Evolutionary conservation across 805 yeast species (phyloP).

Genomic region (Spathaspora arborariae): DNA sequence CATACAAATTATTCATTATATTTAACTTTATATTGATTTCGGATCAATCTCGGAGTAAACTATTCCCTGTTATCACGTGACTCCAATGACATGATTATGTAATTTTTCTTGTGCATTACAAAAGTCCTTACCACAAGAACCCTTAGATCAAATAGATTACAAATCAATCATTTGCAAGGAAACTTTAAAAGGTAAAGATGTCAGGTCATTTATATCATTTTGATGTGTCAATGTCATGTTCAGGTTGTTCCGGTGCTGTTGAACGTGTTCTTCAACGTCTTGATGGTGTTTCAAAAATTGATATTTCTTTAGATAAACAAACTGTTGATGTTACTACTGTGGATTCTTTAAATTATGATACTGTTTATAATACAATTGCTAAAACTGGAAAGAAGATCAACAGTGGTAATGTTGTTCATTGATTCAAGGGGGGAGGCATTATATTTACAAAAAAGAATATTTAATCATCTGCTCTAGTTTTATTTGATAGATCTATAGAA

Average conservation of each 20-base stretch:
- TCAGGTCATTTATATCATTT: constrained; percentile 65
- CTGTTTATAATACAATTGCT: constrained; percentile 73
- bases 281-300: constrained; percentile 69
- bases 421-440: constrained; percentile 4
- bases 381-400: constrained; percentile 89
- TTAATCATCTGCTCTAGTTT: no score
- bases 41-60: no score
- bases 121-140: no score
- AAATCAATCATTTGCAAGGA: not conserved
- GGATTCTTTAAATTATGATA: constrained; percentile 56
- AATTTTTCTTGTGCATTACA: no score
- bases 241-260: constrained; percentile 86
- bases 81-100: no score
- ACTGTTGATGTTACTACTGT: constrained; percentile 72
- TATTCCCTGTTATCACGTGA: no score
- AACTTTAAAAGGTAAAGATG: constrained; percentile 30
- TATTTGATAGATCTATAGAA: constrained; percentile 1
- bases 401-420: constrained; percentile 54
- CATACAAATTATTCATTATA: no score
- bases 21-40: no score
- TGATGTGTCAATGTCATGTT: constrained; percentile 81
- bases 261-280: constrained; percentile 66
- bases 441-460: no score
- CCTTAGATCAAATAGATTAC: not conserved
- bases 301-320: constrained; percentile 77